A percentile compares a stretch with the other conserved stretches of the same genome.
These are phyloP conservation scores for Geum urbanum DNA, from an alignment of 306 rosid species.

Conservation along the genomic window DNA sequence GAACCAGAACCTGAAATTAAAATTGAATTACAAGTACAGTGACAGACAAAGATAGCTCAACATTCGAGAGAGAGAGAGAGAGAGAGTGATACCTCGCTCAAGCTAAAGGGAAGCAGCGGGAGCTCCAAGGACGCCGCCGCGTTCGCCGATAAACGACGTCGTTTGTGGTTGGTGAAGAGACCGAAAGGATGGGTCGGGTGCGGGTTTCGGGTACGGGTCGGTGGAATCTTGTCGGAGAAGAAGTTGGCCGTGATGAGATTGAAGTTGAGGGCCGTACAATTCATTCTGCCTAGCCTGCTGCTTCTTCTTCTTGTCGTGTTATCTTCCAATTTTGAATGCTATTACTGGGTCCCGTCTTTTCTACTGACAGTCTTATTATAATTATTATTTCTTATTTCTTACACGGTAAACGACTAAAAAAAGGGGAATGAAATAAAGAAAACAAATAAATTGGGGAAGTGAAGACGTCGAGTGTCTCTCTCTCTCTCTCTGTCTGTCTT, in stretches of 20 bases:
- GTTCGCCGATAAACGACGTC: slow-evolving; percentile 20
- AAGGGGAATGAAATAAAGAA: no score
- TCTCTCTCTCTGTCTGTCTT: background rate
- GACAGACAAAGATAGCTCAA: no score
- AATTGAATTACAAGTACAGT: no score
- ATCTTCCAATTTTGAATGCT: no score
- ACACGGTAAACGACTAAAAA: no score
- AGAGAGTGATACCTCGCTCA: slow-evolving; percentile 23
- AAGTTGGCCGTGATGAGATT: slow-evolving; percentile 8
- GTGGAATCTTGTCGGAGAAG: background rate
- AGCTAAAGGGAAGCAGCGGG: slow-evolving; percentile 43
- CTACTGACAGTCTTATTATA: no score
- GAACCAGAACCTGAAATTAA: slow-evolving; percentile 39
- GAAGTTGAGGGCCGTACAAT: slow-evolving; percentile 25
- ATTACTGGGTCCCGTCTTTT: no score
- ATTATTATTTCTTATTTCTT: background rate
- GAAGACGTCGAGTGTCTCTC: no score
- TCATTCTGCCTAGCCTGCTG: no score
- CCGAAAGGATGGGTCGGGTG: slow-evolving; percentile 6
- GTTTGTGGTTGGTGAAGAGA: slow-evolving; percentile 2
- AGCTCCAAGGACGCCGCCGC: slow-evolving; percentile 34
- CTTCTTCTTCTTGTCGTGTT: background rate
- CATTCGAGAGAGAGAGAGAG: background rate
- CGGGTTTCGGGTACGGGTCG: slow-evolving; percentile 6
- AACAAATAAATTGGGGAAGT: no score